Evolutionary conservation across 176 grass and related monocot genomes (phyloP), one percentile per base, ranked within the genome.

Genomic region (Carex parvula): DNA sequence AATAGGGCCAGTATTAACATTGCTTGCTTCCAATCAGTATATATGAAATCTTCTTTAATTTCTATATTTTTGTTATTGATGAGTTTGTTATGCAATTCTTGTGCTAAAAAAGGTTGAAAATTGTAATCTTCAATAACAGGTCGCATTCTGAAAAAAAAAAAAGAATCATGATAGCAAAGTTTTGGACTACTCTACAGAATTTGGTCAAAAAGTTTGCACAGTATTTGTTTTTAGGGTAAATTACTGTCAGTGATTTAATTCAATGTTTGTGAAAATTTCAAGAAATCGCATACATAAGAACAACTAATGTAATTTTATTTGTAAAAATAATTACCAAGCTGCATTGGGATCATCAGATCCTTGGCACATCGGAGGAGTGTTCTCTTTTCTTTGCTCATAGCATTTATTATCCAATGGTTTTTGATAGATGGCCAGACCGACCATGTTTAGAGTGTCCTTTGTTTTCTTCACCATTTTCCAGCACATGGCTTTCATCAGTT

Each of bases 391-490:
- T 68, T 87, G 81, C 3, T 86, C 81, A 3, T 99, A 99, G 88
- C n/a, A 99, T 1, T 41, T 46, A 68, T 99, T 95, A 82, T 68
- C 76, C 15, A 15, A 64, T 30, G 96, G 93, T 84, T 99, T 99
- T 78, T 84, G 86, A 86, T 89, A 99, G 60, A 94, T 82, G 46
- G 89, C 90, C 52, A 99, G 83, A 13, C 96, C 96, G 0, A 93
- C 87, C 24, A 79, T 84, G 87, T 99, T 94, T 21, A 95, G 29
- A 24, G 70, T 84, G 79, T 94, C 93, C 84, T 86, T 94, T 30
- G 88, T 95, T 90, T 92, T 99, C 0, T 87, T 87, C 81, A 95
- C 85, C 83, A 92, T 70, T 85, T 99, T 93, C 96, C 96, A 99
- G 85, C 96, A 99, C 90, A 99, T 95, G 2, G 91, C 86, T 58